These are phyloP conservation scores for Umbelopsis sp. DNA, from an alignment of 192 early-diverging fungal genomes.

Conservation along the genomic window DNA sequence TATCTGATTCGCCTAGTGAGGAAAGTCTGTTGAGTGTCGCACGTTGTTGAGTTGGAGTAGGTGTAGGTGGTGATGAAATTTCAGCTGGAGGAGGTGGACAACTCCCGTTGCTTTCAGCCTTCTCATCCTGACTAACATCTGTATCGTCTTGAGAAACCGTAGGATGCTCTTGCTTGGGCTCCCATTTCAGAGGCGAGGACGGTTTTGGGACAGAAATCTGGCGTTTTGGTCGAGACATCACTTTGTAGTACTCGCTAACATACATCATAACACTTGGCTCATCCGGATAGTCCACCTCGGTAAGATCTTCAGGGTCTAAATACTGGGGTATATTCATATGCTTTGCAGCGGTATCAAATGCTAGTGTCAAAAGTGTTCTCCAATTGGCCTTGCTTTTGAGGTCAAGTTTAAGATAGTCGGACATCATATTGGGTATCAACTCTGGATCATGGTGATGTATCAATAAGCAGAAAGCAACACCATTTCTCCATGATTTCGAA, in stretches of 20 bases:
- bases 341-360: conserved; percentile 44
- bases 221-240: conserved; percentile 47
- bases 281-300: conserved; percentile 53
- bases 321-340: conserved; percentile 44
- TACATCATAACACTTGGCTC: conserved; percentile 58
- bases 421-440: conserved; percentile 47
- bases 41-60: conserved; percentile 22
- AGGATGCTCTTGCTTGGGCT: not conserved
- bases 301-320: conserved; percentile 48
- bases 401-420: conserved; percentile 32
- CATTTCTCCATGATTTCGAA: conserved; percentile 50
- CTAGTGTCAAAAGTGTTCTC: conserved; percentile 29
- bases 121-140: not conserved
- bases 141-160: no score
- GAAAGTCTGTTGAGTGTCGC: conserved; percentile 20
- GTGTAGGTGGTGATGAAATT: conserved; percentile 5
- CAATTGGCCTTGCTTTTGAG: conserved; percentile 41
- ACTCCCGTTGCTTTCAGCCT: not conserved
- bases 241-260: conserved; percentile 52
- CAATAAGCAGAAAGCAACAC: conserved; percentile 51
- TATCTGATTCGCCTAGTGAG: conserved; percentile 33
- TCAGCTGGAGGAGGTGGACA: not conserved
- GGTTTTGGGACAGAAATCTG: conserved; percentile 12
- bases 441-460: conserved; percentile 48
- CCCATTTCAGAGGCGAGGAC: not conserved